Evolutionary conservation across 2,329 filamentous ascomycete genomes (phyloP).

Genomic region (Aquanectria penicillioides): DNA sequence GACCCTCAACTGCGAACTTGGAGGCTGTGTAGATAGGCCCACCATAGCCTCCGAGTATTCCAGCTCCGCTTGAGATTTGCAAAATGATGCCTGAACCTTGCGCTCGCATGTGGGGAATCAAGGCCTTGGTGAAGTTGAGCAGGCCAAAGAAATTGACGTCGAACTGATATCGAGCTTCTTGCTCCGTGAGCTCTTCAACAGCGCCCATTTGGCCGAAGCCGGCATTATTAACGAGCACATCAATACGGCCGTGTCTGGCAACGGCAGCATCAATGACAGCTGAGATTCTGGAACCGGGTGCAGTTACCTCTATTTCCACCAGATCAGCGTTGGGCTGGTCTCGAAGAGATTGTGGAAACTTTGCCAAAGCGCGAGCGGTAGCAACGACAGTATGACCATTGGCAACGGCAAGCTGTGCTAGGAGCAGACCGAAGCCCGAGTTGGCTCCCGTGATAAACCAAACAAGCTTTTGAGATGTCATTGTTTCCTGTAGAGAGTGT

Average conservation of each 20-base stretch:
- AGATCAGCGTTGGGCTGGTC: neutral
- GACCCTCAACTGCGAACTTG: constrained; percentile 55
- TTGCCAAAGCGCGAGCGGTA: neutral
- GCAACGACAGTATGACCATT: neutral
- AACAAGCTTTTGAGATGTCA: neutral
- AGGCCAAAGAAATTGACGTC: constrained; percentile 56
- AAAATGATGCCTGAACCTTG: constrained; percentile 49
- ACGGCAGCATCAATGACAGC: constrained; percentile 11
- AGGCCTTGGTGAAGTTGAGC: constrained; percentile 52
- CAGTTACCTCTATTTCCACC: neutral
- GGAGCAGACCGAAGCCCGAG: constrained; percentile 2
- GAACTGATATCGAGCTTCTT: constrained; percentile 40
- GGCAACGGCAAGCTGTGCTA: neutral
- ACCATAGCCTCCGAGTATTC: constrained; percentile 43
- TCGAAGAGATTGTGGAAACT: neutral
- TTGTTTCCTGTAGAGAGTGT: too few species aligned
- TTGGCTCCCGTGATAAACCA: constrained; percentile 10
- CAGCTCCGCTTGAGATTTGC: constrained; percentile 54
- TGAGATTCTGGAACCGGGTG: neutral
- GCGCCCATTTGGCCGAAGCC: constrained; percentile 13
- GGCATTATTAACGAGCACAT: constrained; percentile 42
- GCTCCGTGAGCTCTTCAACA: constrained; percentile 8
- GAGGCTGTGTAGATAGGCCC: constrained; percentile 50
- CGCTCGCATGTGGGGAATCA: constrained; percentile 54
- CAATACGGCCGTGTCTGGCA: constrained; percentile 4